These are phyloP conservation scores for Microbotryum silenes-acaulis DNA, from an alignment of 1,284 basidiomycete genomes.

Conservation along the genomic window DNA sequence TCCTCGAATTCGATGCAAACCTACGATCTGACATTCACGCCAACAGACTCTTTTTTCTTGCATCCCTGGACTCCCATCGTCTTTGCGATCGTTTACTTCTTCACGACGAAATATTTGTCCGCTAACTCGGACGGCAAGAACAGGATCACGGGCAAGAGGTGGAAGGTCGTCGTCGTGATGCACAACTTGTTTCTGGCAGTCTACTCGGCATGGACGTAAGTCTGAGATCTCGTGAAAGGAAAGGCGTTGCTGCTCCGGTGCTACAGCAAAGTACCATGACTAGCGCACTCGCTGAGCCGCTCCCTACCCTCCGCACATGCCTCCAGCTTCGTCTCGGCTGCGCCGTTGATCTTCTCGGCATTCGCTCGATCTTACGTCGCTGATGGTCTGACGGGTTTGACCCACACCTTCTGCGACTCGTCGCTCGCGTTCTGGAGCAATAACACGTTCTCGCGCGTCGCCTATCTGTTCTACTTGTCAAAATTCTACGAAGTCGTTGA, in stretches of 20 bases:
- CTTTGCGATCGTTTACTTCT: constrained; percentile 27
- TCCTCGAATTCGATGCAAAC: too few relatives aligned
- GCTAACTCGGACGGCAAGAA: constrained; percentile 32
- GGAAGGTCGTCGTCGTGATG: constrained; percentile 34
- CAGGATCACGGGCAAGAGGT: constrained; percentile 30
- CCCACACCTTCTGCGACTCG: constrained; percentile 39
- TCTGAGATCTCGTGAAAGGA: background rate
- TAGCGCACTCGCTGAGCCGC: too few relatives aligned
- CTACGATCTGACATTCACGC: too few relatives aligned
- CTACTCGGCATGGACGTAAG: constrained; percentile 36
- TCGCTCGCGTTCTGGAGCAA: constrained; percentile 34
- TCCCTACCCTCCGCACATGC: too few relatives aligned
- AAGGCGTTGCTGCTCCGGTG: background rate
- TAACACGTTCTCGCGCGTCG: constrained; percentile 32
- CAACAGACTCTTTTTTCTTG: background rate
- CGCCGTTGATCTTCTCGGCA: constrained; percentile 16
- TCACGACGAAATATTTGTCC: constrained; percentile 20
- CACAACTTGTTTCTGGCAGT: constrained; percentile 39
- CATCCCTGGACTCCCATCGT: constrained; percentile 20
- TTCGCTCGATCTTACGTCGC: background rate
- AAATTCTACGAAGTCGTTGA: constrained; percentile 42
- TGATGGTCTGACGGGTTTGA: constrained; percentile 27
- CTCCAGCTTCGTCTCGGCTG: constrained; percentile 22
- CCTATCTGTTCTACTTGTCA: constrained; percentile 40
- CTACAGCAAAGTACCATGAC: too few relatives aligned